A percentile compares a stretch with the other conserved stretches of the same genome.
Conservation (phyloP, 2,329 filamentous ascomycete genomes). For the Blumeria graminis region DNA sequence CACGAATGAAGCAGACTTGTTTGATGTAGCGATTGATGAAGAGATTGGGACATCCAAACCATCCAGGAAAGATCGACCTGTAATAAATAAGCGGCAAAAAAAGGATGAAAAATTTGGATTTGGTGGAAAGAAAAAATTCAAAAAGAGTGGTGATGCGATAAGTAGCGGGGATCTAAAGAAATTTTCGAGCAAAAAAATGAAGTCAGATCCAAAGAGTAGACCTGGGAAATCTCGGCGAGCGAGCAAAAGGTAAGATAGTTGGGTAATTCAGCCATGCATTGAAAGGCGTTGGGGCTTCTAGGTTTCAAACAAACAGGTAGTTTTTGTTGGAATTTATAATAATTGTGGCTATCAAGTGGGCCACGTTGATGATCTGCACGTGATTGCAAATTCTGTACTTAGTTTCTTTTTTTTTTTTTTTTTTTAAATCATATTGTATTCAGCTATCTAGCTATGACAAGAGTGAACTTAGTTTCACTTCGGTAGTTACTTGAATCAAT, state of each 20-base stretch:
- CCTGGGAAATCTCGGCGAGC: constrained; percentile 22
- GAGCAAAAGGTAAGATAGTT: constrained; percentile 10
- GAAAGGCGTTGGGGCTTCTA: too few species aligned
- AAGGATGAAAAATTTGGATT: constrained; percentile 90
- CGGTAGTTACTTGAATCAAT: too few species aligned
- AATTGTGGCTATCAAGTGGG: too few species aligned
- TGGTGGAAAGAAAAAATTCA: constrained; percentile 79
- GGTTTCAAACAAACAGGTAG: too few species aligned
- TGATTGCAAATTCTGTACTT: too few species aligned
- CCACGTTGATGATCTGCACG: too few species aligned
- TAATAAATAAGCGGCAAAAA: constrained; percentile 62
- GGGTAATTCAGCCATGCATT: not conserved
- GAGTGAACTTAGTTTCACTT: too few species aligned
- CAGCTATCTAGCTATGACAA: too few species aligned
- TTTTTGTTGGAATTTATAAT: too few species aligned
- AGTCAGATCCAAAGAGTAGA: constrained; percentile 26
- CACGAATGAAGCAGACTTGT: constrained; percentile 62
- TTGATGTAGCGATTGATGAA: constrained; percentile 66
- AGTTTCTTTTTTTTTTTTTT: too few species aligned
- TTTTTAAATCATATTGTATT: too few species aligned
- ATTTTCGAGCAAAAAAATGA: constrained; percentile 74
- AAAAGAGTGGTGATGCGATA: constrained; percentile 72
- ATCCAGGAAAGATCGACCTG: constrained; percentile 18
- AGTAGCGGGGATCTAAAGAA: constrained; percentile 60
- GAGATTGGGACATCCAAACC: constrained; percentile 17